These are phyloP conservation scores for Tolypocladium inflatum DNA, from an alignment of 2,329 filamentous ascomycete species.

Conservation along the genomic window DNA sequence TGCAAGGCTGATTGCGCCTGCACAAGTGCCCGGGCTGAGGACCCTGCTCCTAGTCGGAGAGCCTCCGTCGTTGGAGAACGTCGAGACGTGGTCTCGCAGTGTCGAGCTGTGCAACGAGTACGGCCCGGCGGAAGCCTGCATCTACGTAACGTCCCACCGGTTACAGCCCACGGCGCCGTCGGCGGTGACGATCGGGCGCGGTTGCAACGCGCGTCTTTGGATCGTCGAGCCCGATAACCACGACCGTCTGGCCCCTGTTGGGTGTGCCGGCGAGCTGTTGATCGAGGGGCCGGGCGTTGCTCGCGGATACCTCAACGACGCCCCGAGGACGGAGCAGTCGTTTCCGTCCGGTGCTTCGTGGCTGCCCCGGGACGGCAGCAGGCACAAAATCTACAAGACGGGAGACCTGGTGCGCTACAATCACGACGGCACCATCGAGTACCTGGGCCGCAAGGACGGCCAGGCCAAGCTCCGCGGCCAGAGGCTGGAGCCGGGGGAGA, in stretches of 20 bases:
- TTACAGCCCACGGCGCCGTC: no score
- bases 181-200: not conserved
- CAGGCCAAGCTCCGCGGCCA: constrained; percentile 19
- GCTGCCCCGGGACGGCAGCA: not conserved
- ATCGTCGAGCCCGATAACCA: not conserved
- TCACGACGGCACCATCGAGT: constrained; percentile 8
- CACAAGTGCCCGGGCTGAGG: constrained; percentile 1
- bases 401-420: constrained; percentile 20
- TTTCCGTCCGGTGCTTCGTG: not conserved
- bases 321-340: no score
- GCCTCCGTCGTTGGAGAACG: not conserved
- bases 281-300: not conserved
- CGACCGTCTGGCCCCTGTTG: not conserved
- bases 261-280: not conserved
- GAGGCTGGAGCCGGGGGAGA: constrained; percentile 2
- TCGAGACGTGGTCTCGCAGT: no score
- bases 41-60: constrained; percentile 4
- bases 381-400: constrained; percentile 4
- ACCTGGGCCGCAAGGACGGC: constrained; percentile 12
- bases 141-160: not conserved
- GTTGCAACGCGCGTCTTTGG: not conserved
- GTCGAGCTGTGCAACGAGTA: not conserved
- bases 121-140: not conserved
- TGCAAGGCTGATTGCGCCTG: not conserved
- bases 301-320: not conserved